Conservation (phyloP, 768 basidiomycete genomes). For the Lactarius akahatsu region DNA sequence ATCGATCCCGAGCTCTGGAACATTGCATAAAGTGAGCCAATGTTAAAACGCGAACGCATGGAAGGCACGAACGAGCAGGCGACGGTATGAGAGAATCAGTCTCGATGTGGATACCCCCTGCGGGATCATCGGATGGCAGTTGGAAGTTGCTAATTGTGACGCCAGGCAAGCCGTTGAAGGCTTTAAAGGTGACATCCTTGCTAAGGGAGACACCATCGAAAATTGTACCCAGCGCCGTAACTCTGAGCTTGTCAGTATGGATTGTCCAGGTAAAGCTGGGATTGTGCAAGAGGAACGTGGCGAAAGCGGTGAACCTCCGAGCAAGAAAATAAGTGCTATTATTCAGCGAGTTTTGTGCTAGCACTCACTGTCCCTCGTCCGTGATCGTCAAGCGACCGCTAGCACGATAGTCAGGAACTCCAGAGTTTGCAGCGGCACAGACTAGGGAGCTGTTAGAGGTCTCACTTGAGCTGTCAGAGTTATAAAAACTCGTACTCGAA, state of each 20-base stretch:
- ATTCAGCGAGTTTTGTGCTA: background rate
- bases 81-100: slow-evolving; percentile 68
- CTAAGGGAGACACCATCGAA: slow-evolving; percentile 63
- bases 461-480: background rate
- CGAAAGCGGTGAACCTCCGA: slow-evolving; percentile 60
- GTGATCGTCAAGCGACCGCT: slow-evolving; percentile 56
- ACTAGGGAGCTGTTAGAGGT: slow-evolving; percentile 39
- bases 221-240: slow-evolving; percentile 65
- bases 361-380: slow-evolving; percentile 46
- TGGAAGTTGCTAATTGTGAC: slow-evolving; percentile 71
- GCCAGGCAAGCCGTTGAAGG: slow-evolving; percentile 69
- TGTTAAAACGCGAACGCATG: background rate
- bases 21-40: background rate
- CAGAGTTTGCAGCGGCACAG: slow-evolving; percentile 64
- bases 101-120: slow-evolving; percentile 68
- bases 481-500: slow-evolving; percentile 41
- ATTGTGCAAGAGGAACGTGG: slow-evolving; percentile 63
- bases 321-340: background rate
- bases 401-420: slow-evolving; percentile 61
- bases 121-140: slow-evolving; percentile 64
- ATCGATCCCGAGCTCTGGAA: slow-evolving; percentile 63
- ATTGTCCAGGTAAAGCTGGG: slow-evolving; percentile 68
- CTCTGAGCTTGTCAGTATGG: slow-evolving; percentile 58
- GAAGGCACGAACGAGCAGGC: slow-evolving; percentile 51
- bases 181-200: slow-evolving; percentile 63